These are phyloP conservation scores for Skeletonema tropicum DNA, from an alignment of 108 stramenopile species.

Conservation along the genomic window DNA sequence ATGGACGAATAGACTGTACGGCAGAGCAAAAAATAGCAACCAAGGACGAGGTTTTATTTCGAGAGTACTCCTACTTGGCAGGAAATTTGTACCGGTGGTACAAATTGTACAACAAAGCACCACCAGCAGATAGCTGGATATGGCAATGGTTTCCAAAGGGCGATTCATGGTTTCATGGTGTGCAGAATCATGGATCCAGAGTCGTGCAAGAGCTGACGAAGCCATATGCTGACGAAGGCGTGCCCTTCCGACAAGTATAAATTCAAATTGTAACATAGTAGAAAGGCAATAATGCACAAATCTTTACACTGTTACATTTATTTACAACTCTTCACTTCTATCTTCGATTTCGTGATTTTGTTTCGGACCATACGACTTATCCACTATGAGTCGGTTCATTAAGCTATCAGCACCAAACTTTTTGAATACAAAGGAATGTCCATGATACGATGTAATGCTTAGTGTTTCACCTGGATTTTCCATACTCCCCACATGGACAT, in stretches of 20 bases:
- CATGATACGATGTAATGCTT: slow-evolving; percentile 57
- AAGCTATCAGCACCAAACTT: slow-evolving; percentile 18
- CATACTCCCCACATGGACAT: slow-evolving; percentile 55
- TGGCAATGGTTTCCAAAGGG: slow-evolving; percentile 49
- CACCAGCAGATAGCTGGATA: slow-evolving; percentile 39
- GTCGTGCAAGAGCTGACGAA: slow-evolving; percentile 27
- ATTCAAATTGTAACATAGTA: not conserved
- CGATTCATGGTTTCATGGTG: slow-evolving; percentile 33
- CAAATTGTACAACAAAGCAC: slow-evolving; percentile 32
- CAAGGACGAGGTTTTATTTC: slow-evolving; percentile 28
- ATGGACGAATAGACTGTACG: slow-evolving; percentile 7
- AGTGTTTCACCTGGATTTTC: slow-evolving; percentile 19
- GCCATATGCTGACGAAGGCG: slow-evolving; percentile 42
- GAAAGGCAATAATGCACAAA: not conserved
- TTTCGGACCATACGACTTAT: slow-evolving; percentile 26
- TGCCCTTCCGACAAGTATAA: slow-evolving; percentile 21
- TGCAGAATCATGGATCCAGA: slow-evolving; percentile 25
- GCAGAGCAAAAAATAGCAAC: slow-evolving; percentile 13
- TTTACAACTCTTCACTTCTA: slow-evolving; percentile 38
- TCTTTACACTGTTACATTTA: not conserved
- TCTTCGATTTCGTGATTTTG: slow-evolving; percentile 44
- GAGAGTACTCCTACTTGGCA: slow-evolving; percentile 42
- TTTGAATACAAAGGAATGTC: slow-evolving; percentile 57
- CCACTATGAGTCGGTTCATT: slow-evolving; percentile 31
- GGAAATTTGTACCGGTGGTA: slow-evolving; percentile 41